Evolutionary conservation across 108 stramenopile genomes (phyloP).

Genomic region (Skeletonema marinoi): DNA sequence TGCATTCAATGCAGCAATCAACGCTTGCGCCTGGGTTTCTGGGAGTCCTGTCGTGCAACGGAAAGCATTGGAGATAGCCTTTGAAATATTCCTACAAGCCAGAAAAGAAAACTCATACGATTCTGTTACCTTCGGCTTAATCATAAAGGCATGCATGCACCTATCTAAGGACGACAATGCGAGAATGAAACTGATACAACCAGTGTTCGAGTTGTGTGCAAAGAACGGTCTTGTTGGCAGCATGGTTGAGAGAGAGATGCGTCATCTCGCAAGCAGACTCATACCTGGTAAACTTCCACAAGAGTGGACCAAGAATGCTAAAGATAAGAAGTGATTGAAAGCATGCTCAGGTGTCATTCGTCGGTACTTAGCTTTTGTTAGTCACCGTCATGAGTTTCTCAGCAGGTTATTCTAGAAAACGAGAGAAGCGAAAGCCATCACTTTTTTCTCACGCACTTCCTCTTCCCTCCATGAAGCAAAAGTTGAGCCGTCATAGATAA

Average conservation of each 20-base stretch:
- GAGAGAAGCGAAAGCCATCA: no score
- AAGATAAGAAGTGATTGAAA: constrained; percentile 5
- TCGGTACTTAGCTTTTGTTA: no score
- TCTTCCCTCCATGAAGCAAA: no score
- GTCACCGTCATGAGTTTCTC: no score
- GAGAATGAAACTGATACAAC: constrained; percentile 33
- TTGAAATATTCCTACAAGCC: constrained; percentile 20
- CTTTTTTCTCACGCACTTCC: no score
- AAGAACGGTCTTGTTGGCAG: constrained; percentile 40
- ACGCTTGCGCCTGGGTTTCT: constrained; percentile 24
- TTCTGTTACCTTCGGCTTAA: constrained; percentile 32
- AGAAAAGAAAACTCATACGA: constrained; percentile 13
- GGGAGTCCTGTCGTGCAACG: constrained; percentile 8
- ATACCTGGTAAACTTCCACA: constrained; percentile 9
- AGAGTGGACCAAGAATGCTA: constrained; percentile 26
- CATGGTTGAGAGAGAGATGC: constrained; percentile 35
- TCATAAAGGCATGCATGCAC: constrained; percentile 41
- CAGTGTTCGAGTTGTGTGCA: constrained; percentile 32
- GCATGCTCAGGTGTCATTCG: background rate
- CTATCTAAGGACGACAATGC: constrained; percentile 26
- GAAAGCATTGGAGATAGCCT: constrained; percentile 32
- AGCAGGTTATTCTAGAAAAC: no score
- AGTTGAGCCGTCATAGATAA: no score
- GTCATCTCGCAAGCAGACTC: constrained; percentile 14
- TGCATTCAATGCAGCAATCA: constrained; percentile 40